Percentiles rank a stretch among this genome's conserved stretches.
These are phyloP conservation scores for Acacia crassicarpa DNA, from an alignment of 306 rosid genomes.

Conservation along the genomic window DNA sequence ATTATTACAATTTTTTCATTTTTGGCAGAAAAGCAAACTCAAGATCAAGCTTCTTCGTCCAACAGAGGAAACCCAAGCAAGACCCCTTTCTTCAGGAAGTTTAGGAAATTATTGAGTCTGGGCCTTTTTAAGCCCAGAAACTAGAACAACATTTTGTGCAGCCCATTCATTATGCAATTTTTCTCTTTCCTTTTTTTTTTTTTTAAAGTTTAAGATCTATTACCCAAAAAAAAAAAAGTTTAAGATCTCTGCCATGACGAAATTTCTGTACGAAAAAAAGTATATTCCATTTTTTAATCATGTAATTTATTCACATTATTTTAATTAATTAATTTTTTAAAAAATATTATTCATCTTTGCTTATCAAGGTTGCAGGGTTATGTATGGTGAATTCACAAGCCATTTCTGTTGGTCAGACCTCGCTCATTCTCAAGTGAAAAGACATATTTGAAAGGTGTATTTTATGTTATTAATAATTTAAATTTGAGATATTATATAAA, in stretches of 20 bases:
- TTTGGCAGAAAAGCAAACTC: not conserved
- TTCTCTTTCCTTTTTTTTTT: not conserved
- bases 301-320: not conserved
- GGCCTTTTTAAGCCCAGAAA: conserved; percentile 39
- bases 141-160: conserved; percentile 14
- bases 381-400: too few species aligned
- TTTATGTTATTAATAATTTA: too few species aligned
- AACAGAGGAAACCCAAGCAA: not conserved
- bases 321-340: not conserved
- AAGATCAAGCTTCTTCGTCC: not conserved
- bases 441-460: too few species aligned
- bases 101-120: conserved; percentile 40
- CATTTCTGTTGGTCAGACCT: too few species aligned
- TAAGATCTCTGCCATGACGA: not conserved
- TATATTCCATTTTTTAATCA: not conserved
- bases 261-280: not conserved
- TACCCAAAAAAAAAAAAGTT: too few species aligned
- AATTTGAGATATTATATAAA: too few species aligned
- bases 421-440: too few species aligned
- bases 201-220: not conserved
- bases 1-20: not conserved
- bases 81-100: conserved; percentile 29
- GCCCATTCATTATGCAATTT: not conserved
- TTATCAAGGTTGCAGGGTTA: not conserved
- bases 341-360: not conserved